A percentile compares a stretch with the other conserved stretches of the same genome.
Conservation (phyloP, 1,284 basidiomycete genomes). For the Coniferiporia sulphurascens region DNA sequence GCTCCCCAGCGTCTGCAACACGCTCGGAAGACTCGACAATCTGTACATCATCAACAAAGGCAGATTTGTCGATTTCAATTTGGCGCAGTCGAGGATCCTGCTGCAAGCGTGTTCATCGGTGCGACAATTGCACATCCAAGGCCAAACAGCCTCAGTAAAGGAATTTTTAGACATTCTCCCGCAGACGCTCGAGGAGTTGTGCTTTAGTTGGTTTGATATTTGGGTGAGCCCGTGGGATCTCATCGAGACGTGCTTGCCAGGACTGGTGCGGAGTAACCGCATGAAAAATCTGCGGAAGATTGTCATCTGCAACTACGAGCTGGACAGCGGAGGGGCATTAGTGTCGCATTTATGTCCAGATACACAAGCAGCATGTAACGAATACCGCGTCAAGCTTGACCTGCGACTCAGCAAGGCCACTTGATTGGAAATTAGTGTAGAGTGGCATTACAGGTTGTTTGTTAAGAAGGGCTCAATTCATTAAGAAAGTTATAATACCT, state of each 20-base stretch:
- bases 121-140: conserved; percentile 11
- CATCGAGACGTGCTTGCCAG: conserved; percentile 11
- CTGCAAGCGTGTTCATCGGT: conserved; percentile 13
- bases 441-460: no score
- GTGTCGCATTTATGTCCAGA: no score
- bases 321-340: no score
- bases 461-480: no score
- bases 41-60: conserved; percentile 17
- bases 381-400: no score
- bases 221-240: conserved; percentile 18
- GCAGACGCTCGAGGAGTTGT: conserved; percentile 11
- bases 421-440: no score
- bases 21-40: conserved; percentile 1
- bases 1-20: conserved; percentile 4
- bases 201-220: conserved; percentile 19
- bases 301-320: conserved; percentile 15
- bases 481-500: no score
- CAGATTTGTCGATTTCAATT: conserved; percentile 16
- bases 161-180: conserved; percentile 17
- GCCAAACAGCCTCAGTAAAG: conserved; percentile 14
- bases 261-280: not conserved
- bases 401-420: no score
- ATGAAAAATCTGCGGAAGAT: conserved; percentile 9
- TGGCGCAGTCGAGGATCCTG: conserved; percentile 12
- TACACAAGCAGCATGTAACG: no score